Evolutionary conservation across 2,329 filamentous ascomycete genomes (phyloP).

Genomic region (Clonostachys sp.): DNA sequence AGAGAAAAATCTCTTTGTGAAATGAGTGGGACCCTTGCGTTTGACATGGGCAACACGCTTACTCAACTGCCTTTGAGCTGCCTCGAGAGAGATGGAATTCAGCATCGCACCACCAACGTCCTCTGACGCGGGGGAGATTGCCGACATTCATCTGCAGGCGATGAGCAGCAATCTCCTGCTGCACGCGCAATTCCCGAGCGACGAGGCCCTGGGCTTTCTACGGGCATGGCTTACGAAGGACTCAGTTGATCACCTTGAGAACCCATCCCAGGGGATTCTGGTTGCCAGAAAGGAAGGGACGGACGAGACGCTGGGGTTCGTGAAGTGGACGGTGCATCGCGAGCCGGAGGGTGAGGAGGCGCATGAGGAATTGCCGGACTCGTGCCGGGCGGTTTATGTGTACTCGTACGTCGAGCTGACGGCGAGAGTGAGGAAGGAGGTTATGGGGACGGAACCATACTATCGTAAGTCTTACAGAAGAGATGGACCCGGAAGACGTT

Average conservation of each 20-base stretch:
- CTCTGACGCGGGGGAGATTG: conserved; percentile 13
- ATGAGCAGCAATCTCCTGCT: conserved; percentile 32
- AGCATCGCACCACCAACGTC: conserved; percentile 15
- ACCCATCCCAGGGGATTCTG: conserved; percentile 19
- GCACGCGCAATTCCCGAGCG: conserved; percentile 31
- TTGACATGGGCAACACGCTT: neutral
- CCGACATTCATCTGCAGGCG: conserved; percentile 26
- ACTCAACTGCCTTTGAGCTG: neutral
- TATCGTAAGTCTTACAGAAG: conserved; percentile 24
- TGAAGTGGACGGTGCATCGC: conserved; percentile 26
- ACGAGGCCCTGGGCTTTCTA: conserved; percentile 18
- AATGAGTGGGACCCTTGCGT: neutral
- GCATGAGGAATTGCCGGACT: conserved; percentile 19
- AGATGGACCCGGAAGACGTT: too few relatives aligned
- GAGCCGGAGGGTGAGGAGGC: conserved; percentile 6
- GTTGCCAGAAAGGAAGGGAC: conserved; percentile 22
- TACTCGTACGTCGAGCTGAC: conserved; percentile 23
- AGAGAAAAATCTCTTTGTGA: neutral
- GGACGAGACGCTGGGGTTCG: conserved; percentile 22
- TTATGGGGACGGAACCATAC: conserved; percentile 20
- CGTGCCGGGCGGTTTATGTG: conserved; percentile 20
- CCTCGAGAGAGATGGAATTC: conserved; percentile 14
- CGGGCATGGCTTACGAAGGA: conserved; percentile 20
- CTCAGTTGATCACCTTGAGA: conserved; percentile 17
- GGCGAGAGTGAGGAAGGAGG: conserved; percentile 19